Percentiles rank a stretch among this genome's conserved stretches.
Evolutionary conservation across 1,139 yeast species (phyloP).

Genomic region (Williopsis jadinii): DNA sequence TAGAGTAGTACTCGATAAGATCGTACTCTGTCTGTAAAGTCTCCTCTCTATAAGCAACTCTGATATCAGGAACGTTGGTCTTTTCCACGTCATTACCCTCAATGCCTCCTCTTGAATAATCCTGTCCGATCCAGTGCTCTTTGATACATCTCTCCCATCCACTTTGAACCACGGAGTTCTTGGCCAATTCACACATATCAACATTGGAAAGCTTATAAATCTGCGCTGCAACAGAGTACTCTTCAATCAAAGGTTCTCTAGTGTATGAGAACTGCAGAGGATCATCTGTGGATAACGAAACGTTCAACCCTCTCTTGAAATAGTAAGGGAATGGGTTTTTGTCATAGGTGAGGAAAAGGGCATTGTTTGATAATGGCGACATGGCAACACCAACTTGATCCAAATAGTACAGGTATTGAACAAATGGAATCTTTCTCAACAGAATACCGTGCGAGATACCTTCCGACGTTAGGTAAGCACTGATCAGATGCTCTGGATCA

Average conservation of each 20-base stretch:
- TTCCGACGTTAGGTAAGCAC: slow-evolving; percentile 84
- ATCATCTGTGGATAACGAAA: slow-evolving; percentile 89
- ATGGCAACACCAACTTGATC: slow-evolving; percentile 98
- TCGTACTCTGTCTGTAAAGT: slow-evolving; percentile 72
- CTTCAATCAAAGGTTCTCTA: slow-evolving; percentile 95
- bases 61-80: slow-evolving; percentile 88
- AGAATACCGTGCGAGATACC: slow-evolving; percentile 94
- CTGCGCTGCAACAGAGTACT: slow-evolving; percentile 96
- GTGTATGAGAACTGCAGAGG: slow-evolving; percentile 94
- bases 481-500: slow-evolving; percentile 91
- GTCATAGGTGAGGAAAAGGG: slow-evolving; percentile 89
- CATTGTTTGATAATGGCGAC: slow-evolving; percentile 97
- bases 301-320: slow-evolving; percentile 89
- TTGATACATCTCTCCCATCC: slow-evolving; percentile 87
- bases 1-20: slow-evolving; percentile 56
- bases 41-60: slow-evolving; percentile 76
- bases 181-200: slow-evolving; percentile 90
- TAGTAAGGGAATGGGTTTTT: slow-evolving; percentile 88
- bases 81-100: slow-evolving; percentile 85
- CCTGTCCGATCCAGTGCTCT: slow-evolving; percentile 86
- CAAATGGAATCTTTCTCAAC: slow-evolving; percentile 86
- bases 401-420: slow-evolving; percentile 86
- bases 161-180: slow-evolving; percentile 79
- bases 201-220: slow-evolving; percentile 89
- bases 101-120: slow-evolving; percentile 54